Evolutionary conservation across 805 yeast genomes (phyloP), one percentile per base, ranked within the genome.

Genomic region (Schwanniomyces vanrijiae): DNA sequence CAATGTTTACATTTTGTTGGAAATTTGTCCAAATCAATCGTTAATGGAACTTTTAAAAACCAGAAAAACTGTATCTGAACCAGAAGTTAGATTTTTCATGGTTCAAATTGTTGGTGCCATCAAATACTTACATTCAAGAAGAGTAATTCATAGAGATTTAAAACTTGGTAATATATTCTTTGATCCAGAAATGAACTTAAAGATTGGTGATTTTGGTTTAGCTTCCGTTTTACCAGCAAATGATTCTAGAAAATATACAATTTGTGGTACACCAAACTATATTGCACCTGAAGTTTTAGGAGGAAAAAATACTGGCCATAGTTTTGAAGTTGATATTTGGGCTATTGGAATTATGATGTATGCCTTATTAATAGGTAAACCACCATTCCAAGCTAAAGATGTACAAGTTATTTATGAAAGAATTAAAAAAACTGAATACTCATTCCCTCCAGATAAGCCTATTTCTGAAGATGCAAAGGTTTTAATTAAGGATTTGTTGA

Each of bases 261-360:
- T 94, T 46, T 94, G 99, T 68, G 99, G 99, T 45, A 94, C 99
- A 20, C 99, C 99, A 50, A 94, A 94, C 69, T 94, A 94, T 65
- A 94, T 94, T 62, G 97, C 99, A 0, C 99, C 99, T 6, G 99
- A 94, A 72, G 96, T 94, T 19, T 77, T 94, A 54, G 88, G 90
- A 35, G 96, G 96, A 24, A 90, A 90, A 59, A 81, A 76, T 45
- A 78, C 82, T 10, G 99, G 98, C 7, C 99, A 94, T 66, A 84
- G 95, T 43, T 91, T 83, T 62, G 97, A 90, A 66, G 97, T 90
- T 37, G 99, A 94, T 66, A 82, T 90, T 50, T 94, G 99, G 99
- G 95, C 99, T 8, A 83, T 90, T 54, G 99, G 99, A 50, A 88
- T 94, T 49, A 94, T 94, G 90, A 78, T 94, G 75, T 94, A 85